Conservation (phyloP, 2,329 filamentous ascomycete species). For the Sporothrix phasma region DNA sequence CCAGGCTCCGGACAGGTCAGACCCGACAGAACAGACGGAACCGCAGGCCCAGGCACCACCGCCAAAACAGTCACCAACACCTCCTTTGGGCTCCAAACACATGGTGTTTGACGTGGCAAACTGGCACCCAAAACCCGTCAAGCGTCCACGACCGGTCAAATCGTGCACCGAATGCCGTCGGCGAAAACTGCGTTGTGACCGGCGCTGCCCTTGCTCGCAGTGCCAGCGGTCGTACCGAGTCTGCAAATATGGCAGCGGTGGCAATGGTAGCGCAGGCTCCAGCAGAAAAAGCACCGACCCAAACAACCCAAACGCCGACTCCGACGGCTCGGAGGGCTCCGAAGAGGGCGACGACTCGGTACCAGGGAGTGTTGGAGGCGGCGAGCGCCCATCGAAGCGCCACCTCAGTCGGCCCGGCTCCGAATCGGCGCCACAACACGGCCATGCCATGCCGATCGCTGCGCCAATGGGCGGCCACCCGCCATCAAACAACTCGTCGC, state of each 20-base stretch:
- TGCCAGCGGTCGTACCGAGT: constrained; percentile 45
- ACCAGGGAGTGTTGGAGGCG: not conserved
- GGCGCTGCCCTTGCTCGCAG: constrained; percentile 46
- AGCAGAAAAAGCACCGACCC: constrained; percentile 29
- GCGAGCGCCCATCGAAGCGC: constrained; percentile 31
- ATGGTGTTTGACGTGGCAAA: constrained; percentile 19
- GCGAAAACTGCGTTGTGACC: constrained; percentile 47
- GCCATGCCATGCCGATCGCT: constrained; percentile 14
- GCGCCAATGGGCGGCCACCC: constrained; percentile 5
- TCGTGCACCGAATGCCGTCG: constrained; percentile 48
- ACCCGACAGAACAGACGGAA: not conserved
- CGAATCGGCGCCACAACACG: constrained; percentile 18
- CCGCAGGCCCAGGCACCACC: not conserved
- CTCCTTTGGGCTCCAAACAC: constrained; percentile 8
- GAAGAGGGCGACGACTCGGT: constrained; percentile 18
- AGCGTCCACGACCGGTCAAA: constrained; percentile 45
- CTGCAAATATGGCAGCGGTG: constrained; percentile 41
- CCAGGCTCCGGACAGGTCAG: not conserved
- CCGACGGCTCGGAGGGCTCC: constrained; percentile 21
- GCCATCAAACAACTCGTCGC: constrained; percentile 15
- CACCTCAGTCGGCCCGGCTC: constrained; percentile 18
- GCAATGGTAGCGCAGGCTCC: constrained; percentile 31
- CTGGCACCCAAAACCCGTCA: constrained; percentile 31
- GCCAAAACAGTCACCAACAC: constrained; percentile 1
- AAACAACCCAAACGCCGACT: constrained; percentile 38